Conservation (phyloP, 345 rosid species). For the Citrus cavaleriei region DNA sequence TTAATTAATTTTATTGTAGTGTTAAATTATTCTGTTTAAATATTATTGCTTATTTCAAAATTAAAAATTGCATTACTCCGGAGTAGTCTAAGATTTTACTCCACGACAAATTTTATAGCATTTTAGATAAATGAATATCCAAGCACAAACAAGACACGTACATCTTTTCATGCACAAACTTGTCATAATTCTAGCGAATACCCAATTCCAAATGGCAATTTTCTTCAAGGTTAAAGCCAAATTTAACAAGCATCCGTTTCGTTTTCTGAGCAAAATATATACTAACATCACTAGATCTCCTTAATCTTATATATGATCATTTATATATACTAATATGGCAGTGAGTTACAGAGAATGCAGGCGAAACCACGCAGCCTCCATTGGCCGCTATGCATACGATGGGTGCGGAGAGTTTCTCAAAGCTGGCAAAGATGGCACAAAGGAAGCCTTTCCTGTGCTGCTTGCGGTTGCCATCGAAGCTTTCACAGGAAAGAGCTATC, state of each 20-base stretch:
- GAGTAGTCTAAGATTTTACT: too few relatives aligned
- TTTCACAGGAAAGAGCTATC: constrained; percentile 8
- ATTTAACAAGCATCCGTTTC: neutral
- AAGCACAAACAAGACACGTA: neutral
- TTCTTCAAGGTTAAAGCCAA: neutral
- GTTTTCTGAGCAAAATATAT: neutral
- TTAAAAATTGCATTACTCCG: too few relatives aligned
- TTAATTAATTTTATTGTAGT: too few relatives aligned
- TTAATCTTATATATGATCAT: too few relatives aligned
- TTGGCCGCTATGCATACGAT: neutral
- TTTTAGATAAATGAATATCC: neutral
- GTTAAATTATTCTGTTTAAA: too few relatives aligned
- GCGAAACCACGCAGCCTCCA: constrained; percentile 7
- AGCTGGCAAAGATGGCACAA: neutral
- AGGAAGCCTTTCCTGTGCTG: constrained; percentile 4
- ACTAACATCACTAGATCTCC: too few relatives aligned
- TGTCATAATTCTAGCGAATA: neutral
- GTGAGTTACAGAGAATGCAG: neutral
- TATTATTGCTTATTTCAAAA: too few relatives aligned
- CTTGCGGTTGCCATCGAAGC: constrained; percentile 11
- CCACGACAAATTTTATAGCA: too few relatives aligned
- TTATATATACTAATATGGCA: neutral
- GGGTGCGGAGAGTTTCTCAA: constrained; percentile 10
- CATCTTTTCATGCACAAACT: neutral
- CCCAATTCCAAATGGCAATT: neutral